A percentile compares a stretch with the other conserved stretches of the same genome.
Conservation (phyloP, 1,284 basidiomycete genomes). For the Sanghuangporus baumii region DNA sequence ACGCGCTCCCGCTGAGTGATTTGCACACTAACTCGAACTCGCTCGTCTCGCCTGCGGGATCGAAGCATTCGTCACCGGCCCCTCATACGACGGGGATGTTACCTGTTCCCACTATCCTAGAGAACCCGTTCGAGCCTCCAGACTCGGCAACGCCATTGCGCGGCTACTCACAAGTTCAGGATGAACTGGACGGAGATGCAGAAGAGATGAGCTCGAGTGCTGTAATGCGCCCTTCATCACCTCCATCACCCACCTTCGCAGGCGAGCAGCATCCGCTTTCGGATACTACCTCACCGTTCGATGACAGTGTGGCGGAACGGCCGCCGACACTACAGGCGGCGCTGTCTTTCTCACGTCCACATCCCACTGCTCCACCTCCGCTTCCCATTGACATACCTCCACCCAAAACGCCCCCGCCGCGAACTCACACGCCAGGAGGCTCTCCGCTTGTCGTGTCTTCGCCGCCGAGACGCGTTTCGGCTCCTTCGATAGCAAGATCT, state of each 20-base stretch:
- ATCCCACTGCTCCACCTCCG: slow-evolving; percentile 35
- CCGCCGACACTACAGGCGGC: slow-evolving; percentile 16
- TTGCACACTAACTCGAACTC: slow-evolving; percentile 34
- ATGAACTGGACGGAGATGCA: background rate
- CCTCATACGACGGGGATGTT: slow-evolving; percentile 31
- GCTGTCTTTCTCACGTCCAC: slow-evolving; percentile 22
- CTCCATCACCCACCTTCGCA: slow-evolving; percentile 4
- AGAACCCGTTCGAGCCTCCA: slow-evolving; percentile 40
- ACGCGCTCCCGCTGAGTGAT: slow-evolving; percentile 32
- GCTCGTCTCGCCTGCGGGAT: slow-evolving; percentile 35
- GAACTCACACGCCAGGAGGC: slow-evolving; percentile 25
- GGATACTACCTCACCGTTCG: background rate
- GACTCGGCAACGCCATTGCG: slow-evolving; percentile 15
- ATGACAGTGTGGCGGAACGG: background rate
- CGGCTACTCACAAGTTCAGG: background rate
- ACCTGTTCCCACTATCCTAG: background rate
- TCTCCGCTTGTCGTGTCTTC: slow-evolving; percentile 17
- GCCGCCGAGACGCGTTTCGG: slow-evolving; percentile 37
- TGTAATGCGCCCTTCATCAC: slow-evolving; percentile 13
- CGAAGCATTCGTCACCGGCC: slow-evolving; percentile 26
- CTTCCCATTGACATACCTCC: slow-evolving; percentile 52
- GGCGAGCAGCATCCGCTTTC: background rate
- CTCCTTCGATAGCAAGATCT: slow-evolving; percentile 10
- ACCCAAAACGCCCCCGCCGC: slow-evolving; percentile 52
- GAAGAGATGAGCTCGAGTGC: slow-evolving; percentile 3